Conservation (phyloP, 768 basidiomycete genomes). For the Suillus tomentosus region DNA sequence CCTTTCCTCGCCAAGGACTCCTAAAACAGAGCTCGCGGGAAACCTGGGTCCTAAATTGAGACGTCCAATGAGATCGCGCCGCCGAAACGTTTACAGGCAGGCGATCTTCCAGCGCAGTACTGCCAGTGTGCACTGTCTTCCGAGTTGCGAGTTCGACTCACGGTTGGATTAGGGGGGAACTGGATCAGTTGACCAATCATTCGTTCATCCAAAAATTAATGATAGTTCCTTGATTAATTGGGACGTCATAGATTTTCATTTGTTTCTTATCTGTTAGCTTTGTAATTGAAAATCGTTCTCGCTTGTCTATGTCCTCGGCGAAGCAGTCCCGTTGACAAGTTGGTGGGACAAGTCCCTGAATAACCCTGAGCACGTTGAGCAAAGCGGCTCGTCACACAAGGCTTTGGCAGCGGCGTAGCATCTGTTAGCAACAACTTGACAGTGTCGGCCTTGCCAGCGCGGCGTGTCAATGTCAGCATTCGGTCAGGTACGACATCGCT, state of each 20-base stretch:
- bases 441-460: neutral
- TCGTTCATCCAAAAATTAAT: neutral
- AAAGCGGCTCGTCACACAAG: neutral
- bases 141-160: neutral
- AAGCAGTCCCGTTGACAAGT: neutral
- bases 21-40: neutral
- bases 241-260: constrained; percentile 7
- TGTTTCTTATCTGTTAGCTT: neutral
- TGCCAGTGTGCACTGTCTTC: neutral
- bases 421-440: neutral
- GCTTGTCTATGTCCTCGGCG: constrained; percentile 5
- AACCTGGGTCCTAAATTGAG: constrained; percentile 3
- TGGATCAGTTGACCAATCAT: constrained; percentile 3
- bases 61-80: neutral
- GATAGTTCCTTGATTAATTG: constrained; percentile 2
- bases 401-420: neutral
- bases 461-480: neutral
- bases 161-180: constrained; percentile 1
- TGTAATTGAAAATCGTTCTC: constrained; percentile 4
- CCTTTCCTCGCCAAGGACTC: constrained; percentile 4
- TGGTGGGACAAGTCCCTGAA: neutral
- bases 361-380: neutral
- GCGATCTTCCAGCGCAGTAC: neutral
- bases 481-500: neutral
- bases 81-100: neutral